phyloP scores from a whole-genome alignment of 345 rosid species.

The Syzygium aqueum region DNA sequence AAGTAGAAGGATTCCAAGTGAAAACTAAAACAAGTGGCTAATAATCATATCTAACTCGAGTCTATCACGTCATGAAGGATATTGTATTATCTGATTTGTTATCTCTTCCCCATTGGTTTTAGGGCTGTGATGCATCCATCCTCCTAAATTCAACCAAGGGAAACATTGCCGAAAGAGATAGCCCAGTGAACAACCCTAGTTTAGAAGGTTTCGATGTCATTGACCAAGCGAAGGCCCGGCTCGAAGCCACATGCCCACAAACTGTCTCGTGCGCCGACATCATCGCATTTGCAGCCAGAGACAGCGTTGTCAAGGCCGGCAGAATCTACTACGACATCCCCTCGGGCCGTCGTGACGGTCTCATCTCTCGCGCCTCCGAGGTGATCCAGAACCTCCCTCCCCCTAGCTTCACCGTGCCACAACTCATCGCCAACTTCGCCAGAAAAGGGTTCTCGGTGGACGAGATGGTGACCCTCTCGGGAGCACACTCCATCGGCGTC shows the following conservation, averaged over 20 bases:
- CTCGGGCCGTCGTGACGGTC: constrained; percentile 42
- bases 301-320: constrained; percentile 16
- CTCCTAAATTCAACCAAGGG: constrained; percentile 18
- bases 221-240: constrained; percentile 21
- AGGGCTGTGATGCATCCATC: constrained; percentile 48
- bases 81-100: background rate
- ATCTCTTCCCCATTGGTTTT: background rate
- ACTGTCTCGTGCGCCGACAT: constrained; percentile 48
- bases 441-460: constrained; percentile 3
- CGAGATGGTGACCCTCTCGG: constrained; percentile 10
- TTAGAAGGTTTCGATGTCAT: constrained; percentile 27
- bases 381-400: constrained; percentile 17
- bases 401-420: background rate
- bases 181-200: constrained; percentile 10
- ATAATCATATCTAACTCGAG: background rate
- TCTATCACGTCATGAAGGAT: background rate
- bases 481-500: constrained; percentile 6
- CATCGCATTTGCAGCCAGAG: constrained; percentile 34
- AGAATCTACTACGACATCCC: constrained; percentile 19
- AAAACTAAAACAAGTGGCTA: background rate
- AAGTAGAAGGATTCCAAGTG: background rate
- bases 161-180: constrained; percentile 16
- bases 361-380: constrained; percentile 17
- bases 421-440: constrained; percentile 2
- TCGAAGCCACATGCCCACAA: constrained; percentile 28